phyloP scores from a whole-genome alignment of 2,329 filamentous ascomycete genomes.

The Aschersonia sp. region DNA sequence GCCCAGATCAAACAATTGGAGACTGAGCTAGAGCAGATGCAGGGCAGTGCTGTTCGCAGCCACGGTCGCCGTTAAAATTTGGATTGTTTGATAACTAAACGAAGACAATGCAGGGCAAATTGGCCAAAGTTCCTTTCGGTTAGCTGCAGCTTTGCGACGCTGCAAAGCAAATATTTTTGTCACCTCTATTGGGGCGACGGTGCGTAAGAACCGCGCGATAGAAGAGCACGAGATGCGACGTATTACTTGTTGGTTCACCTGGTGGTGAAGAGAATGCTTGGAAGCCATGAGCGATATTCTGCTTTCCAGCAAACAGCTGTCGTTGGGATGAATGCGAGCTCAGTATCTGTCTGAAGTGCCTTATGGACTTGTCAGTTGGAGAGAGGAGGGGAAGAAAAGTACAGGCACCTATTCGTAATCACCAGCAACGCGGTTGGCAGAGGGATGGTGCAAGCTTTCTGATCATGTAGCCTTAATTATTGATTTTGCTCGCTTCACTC shows the following conservation, averaged over 20 bases:
- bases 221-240: no score
- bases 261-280: no score
- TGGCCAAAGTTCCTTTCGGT: constrained; percentile 12
- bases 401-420: not conserved
- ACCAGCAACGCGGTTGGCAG: not conserved
- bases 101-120: constrained; percentile 10
- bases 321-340: no score
- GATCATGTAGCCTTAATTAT: constrained; percentile 20
- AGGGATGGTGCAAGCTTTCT: constrained; percentile 4
- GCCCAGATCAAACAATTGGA: constrained; percentile 88
- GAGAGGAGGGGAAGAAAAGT: not conserved
- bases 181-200: not conserved
- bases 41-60: constrained; percentile 79
- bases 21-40: constrained; percentile 82
- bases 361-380: no score
- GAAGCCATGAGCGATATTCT: no score
- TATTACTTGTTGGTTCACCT: no score
- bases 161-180: constrained; percentile 10
- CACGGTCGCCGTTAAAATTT: constrained; percentile 67
- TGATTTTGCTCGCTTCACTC: constrained; percentile 12
- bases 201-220: not conserved
- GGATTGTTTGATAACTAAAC: no score
- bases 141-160: constrained; percentile 8
- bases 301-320: no score
- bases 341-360: no score